Evolutionary conservation across 23 red algal species (phyloP).

Genomic region (Gracilaria domingensis): DNA sequence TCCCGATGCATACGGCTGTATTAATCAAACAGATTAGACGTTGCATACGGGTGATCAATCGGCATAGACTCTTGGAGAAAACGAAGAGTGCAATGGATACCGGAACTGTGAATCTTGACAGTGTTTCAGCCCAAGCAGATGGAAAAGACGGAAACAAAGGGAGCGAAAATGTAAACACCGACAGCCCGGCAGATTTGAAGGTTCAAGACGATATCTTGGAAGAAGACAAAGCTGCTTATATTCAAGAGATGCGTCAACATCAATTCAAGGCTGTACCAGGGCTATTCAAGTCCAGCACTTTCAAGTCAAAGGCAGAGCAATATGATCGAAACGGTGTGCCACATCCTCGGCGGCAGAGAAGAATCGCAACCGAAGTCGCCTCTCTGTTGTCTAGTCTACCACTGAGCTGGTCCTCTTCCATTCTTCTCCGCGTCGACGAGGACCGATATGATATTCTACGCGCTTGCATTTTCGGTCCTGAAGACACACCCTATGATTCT

Average conservation of each 20-base stretch:
- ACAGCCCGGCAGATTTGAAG: not conserved
- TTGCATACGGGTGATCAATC: slow-evolving; percentile 74
- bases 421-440: slow-evolving; percentile 77
- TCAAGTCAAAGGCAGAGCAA: slow-evolving; percentile 35
- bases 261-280: slow-evolving; percentile 73
- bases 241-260: slow-evolving; percentile 53
- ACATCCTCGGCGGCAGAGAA: slow-evolving; percentile 24
- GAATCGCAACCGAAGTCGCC: slow-evolving; percentile 73
- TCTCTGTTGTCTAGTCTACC: slow-evolving; percentile 70
- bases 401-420: slow-evolving; percentile 60
- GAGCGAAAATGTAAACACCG: not conserved
- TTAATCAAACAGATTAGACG: slow-evolving; percentile 68
- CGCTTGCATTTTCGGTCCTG: slow-evolving; percentile 75
- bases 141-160: not conserved
- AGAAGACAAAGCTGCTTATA: slow-evolving; percentile 58
- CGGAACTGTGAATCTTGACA: slow-evolving; percentile 38
- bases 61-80: slow-evolving; percentile 39
- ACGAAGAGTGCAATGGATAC: not conserved
- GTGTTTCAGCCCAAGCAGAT: not conserved
- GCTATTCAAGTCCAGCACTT: slow-evolving; percentile 34
- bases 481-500: slow-evolving; percentile 84
- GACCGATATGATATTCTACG: slow-evolving; percentile 76
- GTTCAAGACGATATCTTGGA: slow-evolving; percentile 28
- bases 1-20: slow-evolving; percentile 31
- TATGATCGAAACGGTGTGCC: slow-evolving; percentile 6